Conservation (phyloP, 2,329 filamentous ascomycete species). For the Claviceps spartinae region DNA sequence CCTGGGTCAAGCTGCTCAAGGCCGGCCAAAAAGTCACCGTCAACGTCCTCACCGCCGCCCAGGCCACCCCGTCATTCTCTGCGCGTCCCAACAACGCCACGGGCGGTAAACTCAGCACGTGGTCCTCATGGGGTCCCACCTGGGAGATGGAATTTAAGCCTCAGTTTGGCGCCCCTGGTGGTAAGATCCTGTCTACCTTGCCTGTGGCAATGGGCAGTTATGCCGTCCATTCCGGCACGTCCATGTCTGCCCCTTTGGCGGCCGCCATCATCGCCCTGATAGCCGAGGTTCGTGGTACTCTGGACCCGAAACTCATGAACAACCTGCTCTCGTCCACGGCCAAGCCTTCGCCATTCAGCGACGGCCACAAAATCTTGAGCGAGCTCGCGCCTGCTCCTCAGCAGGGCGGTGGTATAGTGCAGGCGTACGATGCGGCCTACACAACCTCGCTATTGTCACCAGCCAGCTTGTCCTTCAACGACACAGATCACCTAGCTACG, state of each 20-base stretch:
- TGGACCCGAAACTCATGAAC: slow-evolving; percentile 33
- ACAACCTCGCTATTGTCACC: slow-evolving; percentile 37
- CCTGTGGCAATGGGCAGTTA: slow-evolving; percentile 32
- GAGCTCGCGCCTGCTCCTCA: slow-evolving; percentile 42
- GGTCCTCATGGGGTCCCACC: slow-evolving; percentile 46
- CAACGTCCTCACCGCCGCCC: not conserved
- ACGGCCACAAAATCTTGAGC: slow-evolving; percentile 19
- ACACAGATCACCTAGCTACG: slow-evolving; percentile 40
- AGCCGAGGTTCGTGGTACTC: slow-evolving; percentile 33
- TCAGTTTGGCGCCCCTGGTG: slow-evolving; percentile 40
- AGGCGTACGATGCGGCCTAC: slow-evolving; percentile 44
- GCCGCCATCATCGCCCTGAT: slow-evolving; percentile 41
- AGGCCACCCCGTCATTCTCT: not conserved
- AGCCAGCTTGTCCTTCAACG: slow-evolving; percentile 47
- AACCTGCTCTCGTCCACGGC: slow-evolving; percentile 36
- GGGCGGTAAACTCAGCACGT: slow-evolving; percentile 37
- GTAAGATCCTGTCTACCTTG: slow-evolving; percentile 43
- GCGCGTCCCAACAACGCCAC: slow-evolving; percentile 12
- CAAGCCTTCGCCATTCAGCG: slow-evolving; percentile 32
- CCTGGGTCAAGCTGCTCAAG: slow-evolving; percentile 25
- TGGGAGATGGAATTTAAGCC: slow-evolving; percentile 44
- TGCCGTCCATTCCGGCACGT: slow-evolving; percentile 40
- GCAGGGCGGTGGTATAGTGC: slow-evolving; percentile 45
- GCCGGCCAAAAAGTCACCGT: slow-evolving; percentile 22
- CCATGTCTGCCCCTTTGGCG: slow-evolving; percentile 43